Percentiles rank a stretch among this genome's conserved stretches.
phyloP scores from a whole-genome alignment of 345 rosid genomes.

The Euphorbia peplus region DNA sequence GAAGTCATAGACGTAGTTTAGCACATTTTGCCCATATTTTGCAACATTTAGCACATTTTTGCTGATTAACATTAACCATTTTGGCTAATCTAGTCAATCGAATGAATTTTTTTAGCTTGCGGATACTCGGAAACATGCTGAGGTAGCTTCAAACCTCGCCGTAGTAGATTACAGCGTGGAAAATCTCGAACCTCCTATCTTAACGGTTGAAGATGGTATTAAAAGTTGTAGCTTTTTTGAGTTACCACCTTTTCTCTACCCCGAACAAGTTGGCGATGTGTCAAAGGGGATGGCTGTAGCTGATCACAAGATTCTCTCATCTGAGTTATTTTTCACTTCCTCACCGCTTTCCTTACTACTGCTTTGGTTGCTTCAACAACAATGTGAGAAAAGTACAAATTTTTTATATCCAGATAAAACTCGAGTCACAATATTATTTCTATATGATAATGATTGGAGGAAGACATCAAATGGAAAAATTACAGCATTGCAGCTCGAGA shows the following conservation, averaged over 20 bases:
- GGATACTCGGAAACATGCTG: conserved; percentile 81
- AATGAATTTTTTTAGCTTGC: conserved; percentile 56
- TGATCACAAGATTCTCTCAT: conserved; percentile 60
- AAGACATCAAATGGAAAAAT: conserved; percentile 89
- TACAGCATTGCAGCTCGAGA: conserved; percentile 58
- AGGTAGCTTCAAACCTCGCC: conserved; percentile 57
- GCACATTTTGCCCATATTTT: too few relatives aligned
- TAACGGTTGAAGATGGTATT: conserved; percentile 78
- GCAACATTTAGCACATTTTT: too few relatives aligned
- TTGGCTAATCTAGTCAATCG: conserved; percentile 1
- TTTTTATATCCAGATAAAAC: conserved; percentile 48
- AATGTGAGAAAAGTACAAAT: too few relatives aligned
- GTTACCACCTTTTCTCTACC: conserved; percentile 53
- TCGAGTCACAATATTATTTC: conserved; percentile 87
- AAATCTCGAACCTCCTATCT: conserved; percentile 56
- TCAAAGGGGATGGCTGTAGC: conserved; percentile 80
- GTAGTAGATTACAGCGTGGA: conserved; percentile 56
- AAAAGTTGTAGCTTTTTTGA: conserved; percentile 65
- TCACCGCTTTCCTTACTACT: too few relatives aligned
- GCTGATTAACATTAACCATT: too few relatives aligned
- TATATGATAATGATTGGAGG: conserved; percentile 95
- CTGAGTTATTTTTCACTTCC: too few relatives aligned
- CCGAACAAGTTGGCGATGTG: conserved; percentile 60
- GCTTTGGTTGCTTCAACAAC: too few relatives aligned
- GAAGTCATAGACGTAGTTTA: too few relatives aligned